Conservation (phyloP, 192 early-diverging fungal species). For the Podila minutissima region DNA sequence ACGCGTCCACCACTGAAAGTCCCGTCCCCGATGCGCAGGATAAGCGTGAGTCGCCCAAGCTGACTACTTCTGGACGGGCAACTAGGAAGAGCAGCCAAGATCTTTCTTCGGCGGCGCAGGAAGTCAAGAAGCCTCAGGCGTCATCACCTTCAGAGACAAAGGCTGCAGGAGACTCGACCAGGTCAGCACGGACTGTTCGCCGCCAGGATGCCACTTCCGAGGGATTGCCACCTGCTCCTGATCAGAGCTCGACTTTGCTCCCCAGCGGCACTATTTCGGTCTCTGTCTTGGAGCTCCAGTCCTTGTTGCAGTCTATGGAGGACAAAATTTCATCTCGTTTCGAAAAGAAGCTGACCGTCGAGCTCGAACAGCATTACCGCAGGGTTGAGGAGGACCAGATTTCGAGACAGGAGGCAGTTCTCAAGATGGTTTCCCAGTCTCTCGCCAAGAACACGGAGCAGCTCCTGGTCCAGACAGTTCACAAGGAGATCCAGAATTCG, state of each 20-base stretch:
- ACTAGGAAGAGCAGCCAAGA: conserved; percentile 37
- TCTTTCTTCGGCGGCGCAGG: background rate
- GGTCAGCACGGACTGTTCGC: background rate
- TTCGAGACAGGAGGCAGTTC: conserved; percentile 53
- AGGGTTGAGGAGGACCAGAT: conserved; percentile 54
- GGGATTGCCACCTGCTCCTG: no score
- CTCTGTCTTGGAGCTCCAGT: conserved; percentile 28
- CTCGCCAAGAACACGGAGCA: conserved; percentile 57
- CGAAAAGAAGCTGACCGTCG: conserved; percentile 34
- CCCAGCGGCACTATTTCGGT: conserved; percentile 13
- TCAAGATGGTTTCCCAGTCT: conserved; percentile 57
- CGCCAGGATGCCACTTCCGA: conserved; percentile 5
- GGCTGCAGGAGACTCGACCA: background rate
- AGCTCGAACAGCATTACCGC: conserved; percentile 38
- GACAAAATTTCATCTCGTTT: conserved; percentile 37
- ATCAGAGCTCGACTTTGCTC: no score
- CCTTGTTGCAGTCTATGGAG: conserved; percentile 34
- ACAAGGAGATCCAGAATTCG: conserved; percentile 54
- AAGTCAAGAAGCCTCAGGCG: background rate
- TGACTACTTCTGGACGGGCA: conserved; percentile 13
- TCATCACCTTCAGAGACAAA: background rate
- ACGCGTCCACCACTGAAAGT: conserved; percentile 8
- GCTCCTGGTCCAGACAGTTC: conserved; percentile 55
- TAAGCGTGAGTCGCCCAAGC: conserved; percentile 34
- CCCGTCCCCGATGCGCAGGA: conserved; percentile 27